Evolutionary conservation across 768 basidiomycete genomes (phyloP).

Genomic region (Boletellus ananas): DNA sequence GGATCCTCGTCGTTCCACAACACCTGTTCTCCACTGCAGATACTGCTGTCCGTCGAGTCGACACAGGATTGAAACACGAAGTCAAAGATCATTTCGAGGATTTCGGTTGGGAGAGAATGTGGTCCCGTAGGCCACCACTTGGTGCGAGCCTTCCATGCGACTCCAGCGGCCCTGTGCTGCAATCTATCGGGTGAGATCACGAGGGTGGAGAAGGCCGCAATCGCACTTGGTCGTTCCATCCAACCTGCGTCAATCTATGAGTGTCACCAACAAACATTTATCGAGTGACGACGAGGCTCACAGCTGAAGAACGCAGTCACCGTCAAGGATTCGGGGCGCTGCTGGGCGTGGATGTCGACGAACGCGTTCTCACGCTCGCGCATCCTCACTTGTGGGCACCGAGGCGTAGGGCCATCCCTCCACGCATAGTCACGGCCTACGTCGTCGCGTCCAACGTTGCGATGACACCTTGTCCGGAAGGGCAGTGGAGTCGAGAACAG

Average conservation of each 20-base stretch:
- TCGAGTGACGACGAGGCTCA: not conserved
- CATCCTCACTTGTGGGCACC: too few species aligned
- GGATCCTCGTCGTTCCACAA: conserved; percentile 7
- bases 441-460: too few species aligned
- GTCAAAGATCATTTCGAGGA: conserved; percentile 7
- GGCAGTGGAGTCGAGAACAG: too few species aligned
- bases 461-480: too few species aligned
- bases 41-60: not conserved
- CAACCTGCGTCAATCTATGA: not conserved
- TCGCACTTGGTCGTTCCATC: not conserved
- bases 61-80: conserved; percentile 6
- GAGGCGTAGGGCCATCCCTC: too few species aligned
- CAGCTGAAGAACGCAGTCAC: not conserved
- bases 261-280: not conserved
- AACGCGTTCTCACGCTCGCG: too few species aligned
- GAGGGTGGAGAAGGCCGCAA: conserved; percentile 6
- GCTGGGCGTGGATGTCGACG: too few species aligned
- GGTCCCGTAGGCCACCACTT: not conserved
- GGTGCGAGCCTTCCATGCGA: not conserved
- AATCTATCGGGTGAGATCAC: not conserved
- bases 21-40: not conserved
- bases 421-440: too few species aligned
- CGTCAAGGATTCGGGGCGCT: too few species aligned
- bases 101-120: conserved; percentile 9
- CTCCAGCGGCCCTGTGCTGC: not conserved